Base-by-base conservation (phyloP, 257 asterid species). In the Dorcoceras hygrometricum region DNA sequence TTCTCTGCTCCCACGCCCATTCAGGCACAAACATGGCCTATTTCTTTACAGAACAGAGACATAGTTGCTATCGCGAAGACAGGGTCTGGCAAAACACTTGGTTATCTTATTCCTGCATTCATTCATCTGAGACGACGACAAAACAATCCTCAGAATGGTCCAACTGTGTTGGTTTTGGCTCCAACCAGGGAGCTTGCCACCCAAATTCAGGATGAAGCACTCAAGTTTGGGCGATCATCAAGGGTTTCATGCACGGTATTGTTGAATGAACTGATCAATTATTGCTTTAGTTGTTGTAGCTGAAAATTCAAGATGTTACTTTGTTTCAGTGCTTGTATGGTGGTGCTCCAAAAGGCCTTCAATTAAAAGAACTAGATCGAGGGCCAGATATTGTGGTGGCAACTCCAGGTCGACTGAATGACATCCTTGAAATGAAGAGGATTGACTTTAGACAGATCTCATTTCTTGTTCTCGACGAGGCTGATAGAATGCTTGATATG, bases 101-200 rank as follows among this genome's bases (percentile, higher is more conserved):
- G 98, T 59, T 92, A 92, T 78, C 78, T 92, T 78, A 83, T 92
- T 63, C 98, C 98, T 31, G 97, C 98, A 60, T 92, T 89, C 73
- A 71, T 87, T 70, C 98, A 87, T 73, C 88, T 92, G 54, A 84
- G 85, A 71, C 81, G 86, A 46, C 77, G 84, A 57, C 86, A 62
- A 39, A 92, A 92, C 56, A 84, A 92, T 84, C 82, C 96, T 69
- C 97, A 76, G 73, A 71, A 76, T 74, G 98, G 98, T 66, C 98
- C 98, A 50, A 83, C 90, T 1, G 97, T 89, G 66, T 70, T 92
- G 80, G 95, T 92, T 59, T 84, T 92, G 81, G 87, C 98, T 70
- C 98, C 98, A 54, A 92, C 98, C n/a, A 82, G 98, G 70, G 98
- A 92, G 79, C 96, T 92, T 57, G 98, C 98, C 61, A 89, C 98